Base-by-base conservation (phyloP, 192 early-diverging fungal genomes). In the Entomortierella parvispora region DNA sequence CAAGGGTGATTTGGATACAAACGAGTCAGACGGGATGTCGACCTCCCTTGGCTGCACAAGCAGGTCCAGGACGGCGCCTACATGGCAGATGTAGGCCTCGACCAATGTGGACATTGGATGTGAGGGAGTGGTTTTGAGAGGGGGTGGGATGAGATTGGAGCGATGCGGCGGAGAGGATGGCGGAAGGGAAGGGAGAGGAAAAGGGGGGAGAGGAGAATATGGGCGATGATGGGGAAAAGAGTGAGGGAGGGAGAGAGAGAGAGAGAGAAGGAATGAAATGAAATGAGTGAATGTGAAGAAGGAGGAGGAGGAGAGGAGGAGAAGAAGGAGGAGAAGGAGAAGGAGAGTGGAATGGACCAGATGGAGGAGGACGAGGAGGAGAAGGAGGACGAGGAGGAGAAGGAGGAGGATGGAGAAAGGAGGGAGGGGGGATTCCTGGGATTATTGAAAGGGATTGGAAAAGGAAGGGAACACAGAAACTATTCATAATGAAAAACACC, bases 51-150 rank as follows among this genome's bases (percentile, higher is more conserved):
- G 63, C 59, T 76, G 71, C 2, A 40, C 58, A 5, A 76, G 58
- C 34, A 76, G 44, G 58, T 75, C 71, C 5, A 75, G 58, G 43
- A 67, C 64, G 54, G 55, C 62, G 63, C 71, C 71, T 14, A 75
- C 58, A 42, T 75, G 71, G 29, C 58, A 62, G 64, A 75, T 67
- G 52, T 75, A 75, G 26, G 50, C 57, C 50, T 75, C 71, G 54
- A 58, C 51, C 63, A 66, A 46, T 15, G 71, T 66, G 49, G 71
- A 34, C 71, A 75, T 75, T 66, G 50, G 53, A 18, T 48, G 65
- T 34, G 28, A 20, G 17, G 28, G 28, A 55, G 63, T 31, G 6
- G n/a, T 2, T 17, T 18, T 43, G 40, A 15, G 12, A 29, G 25
- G 23, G 20, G 18, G n/a, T 31, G 55, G 32, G 54, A 9, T 29